These are phyloP conservation scores for Phytopythium mirpurense DNA, from an alignment of 352 stramenopile genomes.

Conservation along the genomic window DNA sequence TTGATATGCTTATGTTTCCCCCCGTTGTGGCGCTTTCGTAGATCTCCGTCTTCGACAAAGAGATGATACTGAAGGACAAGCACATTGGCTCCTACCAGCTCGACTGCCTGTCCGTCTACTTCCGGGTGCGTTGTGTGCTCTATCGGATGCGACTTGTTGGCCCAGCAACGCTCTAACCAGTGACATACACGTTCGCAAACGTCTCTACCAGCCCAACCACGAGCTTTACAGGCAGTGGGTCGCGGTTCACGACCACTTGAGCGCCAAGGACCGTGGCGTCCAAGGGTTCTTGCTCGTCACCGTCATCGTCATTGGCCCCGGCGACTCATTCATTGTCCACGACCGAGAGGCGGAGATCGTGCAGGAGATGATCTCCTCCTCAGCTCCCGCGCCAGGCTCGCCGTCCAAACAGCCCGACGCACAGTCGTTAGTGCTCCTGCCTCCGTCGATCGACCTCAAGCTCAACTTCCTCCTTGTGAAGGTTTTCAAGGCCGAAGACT, in stretches of 20 bases:
- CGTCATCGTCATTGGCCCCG: constrained; percentile 64
- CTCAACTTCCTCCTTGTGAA: constrained; percentile 78
- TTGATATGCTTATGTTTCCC: too few relatives aligned
- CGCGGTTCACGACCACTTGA: constrained; percentile 86
- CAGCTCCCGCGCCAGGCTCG: constrained; percentile 5
- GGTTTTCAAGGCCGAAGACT: constrained; percentile 70
- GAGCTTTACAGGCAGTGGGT: constrained; percentile 90
- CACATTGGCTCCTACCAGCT: constrained; percentile 86
- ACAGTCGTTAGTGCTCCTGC: constrained; percentile 57
- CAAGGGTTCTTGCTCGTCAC: constrained; percentile 77
- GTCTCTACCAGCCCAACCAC: constrained; percentile 46
- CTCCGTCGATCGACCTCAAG: constrained; percentile 69
- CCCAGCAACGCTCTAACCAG: not conserved
- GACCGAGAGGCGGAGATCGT: constrained; percentile 65
- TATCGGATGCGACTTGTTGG: not conserved
- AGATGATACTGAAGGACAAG: constrained; percentile 63
- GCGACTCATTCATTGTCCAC: constrained; percentile 57
- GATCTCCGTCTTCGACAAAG: constrained; percentile 73
- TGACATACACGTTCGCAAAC: not conserved
- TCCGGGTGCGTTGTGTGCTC: constrained; percentile 27
- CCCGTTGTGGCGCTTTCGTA: constrained; percentile 17
- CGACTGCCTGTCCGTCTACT: constrained; percentile 72
- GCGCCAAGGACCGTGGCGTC: constrained; percentile 73
- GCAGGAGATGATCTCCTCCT: constrained; percentile 28
- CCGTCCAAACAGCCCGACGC: constrained; percentile 8